Evolutionary conservation across 2,329 filamentous ascomycete genomes (phyloP).

Genomic region (Cercospora zeae-maydis): DNA sequence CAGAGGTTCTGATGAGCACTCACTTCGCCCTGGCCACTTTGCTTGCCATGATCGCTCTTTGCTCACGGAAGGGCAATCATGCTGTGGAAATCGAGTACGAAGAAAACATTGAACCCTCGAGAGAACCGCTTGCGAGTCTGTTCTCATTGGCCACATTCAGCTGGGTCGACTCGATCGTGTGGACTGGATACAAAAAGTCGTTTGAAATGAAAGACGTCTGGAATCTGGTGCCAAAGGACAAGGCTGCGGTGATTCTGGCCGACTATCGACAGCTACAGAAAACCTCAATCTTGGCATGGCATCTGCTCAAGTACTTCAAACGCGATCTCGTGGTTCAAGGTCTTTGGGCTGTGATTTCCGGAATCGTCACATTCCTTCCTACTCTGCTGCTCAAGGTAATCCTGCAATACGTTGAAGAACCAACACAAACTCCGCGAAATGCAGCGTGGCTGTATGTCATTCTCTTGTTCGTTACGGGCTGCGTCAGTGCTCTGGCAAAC

Average conservation of each 20-base stretch:
- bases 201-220: constrained; percentile 83
- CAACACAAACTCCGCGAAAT: constrained; percentile 69
- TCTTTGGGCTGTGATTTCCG: constrained; percentile 72
- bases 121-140: constrained; percentile 81
- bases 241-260: constrained; percentile 73
- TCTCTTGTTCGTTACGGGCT: constrained; percentile 77
- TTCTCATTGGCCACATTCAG: constrained; percentile 83
- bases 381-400: constrained; percentile 89
- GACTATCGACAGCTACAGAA: constrained; percentile 84
- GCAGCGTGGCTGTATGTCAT: constrained; percentile 96
- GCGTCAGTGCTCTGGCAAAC: constrained; percentile 76
- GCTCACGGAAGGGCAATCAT: constrained; percentile 88
- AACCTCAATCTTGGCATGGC: constrained; percentile 72
- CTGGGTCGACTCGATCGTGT: constrained; percentile 88
- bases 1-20: constrained; percentile 62
- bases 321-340: constrained; percentile 71
- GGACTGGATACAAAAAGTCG: constrained; percentile 80
- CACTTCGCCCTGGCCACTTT: constrained; percentile 74
- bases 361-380: constrained; percentile 83
- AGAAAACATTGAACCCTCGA: constrained; percentile 79
- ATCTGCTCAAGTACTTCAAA: constrained; percentile 82
- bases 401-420: constrained; percentile 87
- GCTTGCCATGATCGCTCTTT: constrained; percentile 71
- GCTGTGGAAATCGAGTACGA: constrained; percentile 85
- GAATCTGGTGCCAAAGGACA: constrained; percentile 85